Percentiles rank a stretch among this genome's conserved stretches.
phyloP scores from a whole-genome alignment of 2,329 filamentous ascomycete genomes.

The Apiospora arundinis region DNA sequence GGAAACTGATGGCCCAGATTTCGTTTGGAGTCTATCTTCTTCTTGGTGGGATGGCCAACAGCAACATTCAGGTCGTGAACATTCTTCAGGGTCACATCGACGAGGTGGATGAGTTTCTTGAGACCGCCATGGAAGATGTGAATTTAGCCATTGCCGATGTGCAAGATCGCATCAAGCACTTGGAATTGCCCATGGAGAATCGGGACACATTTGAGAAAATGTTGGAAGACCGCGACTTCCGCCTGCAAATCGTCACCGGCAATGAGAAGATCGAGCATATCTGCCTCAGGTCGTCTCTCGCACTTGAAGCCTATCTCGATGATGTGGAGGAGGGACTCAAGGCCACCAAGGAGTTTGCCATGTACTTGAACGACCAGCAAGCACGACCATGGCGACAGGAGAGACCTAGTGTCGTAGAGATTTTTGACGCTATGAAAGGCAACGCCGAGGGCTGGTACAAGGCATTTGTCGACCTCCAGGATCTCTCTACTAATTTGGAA shows the following conservation, averaged over 20 bases:
- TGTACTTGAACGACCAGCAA: slow-evolving; percentile 74
- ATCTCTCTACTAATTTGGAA: slow-evolving; percentile 73
- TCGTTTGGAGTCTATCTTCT: slow-evolving; percentile 92
- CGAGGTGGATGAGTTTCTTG: slow-evolving; percentile 90
- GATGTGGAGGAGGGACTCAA: slow-evolving; percentile 81
- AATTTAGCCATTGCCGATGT: slow-evolving; percentile 80
- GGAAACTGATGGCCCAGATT: slow-evolving; percentile 91
- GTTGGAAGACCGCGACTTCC: slow-evolving; percentile 83
- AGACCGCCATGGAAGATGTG: slow-evolving; percentile 85
- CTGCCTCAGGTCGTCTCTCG: slow-evolving; percentile 75
- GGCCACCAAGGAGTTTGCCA: slow-evolving; percentile 76
- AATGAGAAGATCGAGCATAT: slow-evolving; percentile 94
- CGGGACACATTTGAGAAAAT: slow-evolving; percentile 84
- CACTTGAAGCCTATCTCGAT: slow-evolving; percentile 77
- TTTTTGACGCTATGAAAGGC: slow-evolving; percentile 88
- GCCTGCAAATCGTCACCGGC: slow-evolving; percentile 80
- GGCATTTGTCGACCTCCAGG: slow-evolving; percentile 78
- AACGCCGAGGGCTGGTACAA: slow-evolving; percentile 91
- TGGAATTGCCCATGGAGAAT: slow-evolving; percentile 85
- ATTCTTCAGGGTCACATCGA: slow-evolving; percentile 93
- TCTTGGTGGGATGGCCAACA: slow-evolving; percentile 85
- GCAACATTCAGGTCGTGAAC: slow-evolving; percentile 82
- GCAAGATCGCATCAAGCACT: slow-evolving; percentile 76
- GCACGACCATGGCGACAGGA: slow-evolving; percentile 66
- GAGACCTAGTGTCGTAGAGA: slow-evolving; percentile 68